A percentile compares a stretch with the other conserved stretches of the same genome.
Evolutionary conservation across 371 early-diverging fungal genomes (phyloP).

Genomic region (Mycotypha africana): DNA sequence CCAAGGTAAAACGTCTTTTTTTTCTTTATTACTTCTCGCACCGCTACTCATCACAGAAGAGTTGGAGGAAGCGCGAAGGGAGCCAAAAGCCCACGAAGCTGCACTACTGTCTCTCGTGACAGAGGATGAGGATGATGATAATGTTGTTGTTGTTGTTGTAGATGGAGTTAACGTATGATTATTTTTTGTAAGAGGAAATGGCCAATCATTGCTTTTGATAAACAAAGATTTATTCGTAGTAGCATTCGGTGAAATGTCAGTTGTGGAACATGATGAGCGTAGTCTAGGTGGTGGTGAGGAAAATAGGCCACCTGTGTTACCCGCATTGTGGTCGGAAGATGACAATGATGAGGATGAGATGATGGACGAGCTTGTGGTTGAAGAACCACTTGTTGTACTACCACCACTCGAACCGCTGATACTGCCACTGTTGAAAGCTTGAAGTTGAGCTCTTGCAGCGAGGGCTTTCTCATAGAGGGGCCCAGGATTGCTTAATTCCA

Average conservation of each 20-base stretch:
- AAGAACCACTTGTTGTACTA: conserved; percentile 9
- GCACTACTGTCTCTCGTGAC: not conserved
- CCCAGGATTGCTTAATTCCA: conserved; percentile 22
- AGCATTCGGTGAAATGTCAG: too few species aligned
- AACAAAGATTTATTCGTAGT: conserved; percentile 9
- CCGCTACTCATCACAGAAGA: too few species aligned
- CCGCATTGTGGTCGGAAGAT: not conserved
- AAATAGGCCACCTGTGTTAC: conserved; percentile 11
- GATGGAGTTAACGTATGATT: too few species aligned
- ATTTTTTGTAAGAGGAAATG: conserved; percentile 17
- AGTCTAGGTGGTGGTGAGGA: conserved; percentile 4
- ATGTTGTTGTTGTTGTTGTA: not conserved
- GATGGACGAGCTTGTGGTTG: conserved; percentile 6
- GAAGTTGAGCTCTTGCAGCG: conserved; percentile 36
- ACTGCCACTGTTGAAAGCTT: conserved; percentile 14
- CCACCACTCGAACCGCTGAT: not conserved
- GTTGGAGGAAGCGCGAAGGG: conserved; percentile 1
- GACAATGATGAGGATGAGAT: not conserved
- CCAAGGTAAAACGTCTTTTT: conserved; percentile 14
- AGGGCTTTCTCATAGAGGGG: conserved; percentile 40
- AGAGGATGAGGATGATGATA: conserved; percentile 5
- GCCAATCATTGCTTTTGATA: conserved; percentile 22
- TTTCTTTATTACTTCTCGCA: too few species aligned
- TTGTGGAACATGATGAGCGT: conserved; percentile 14
- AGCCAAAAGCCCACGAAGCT: conserved; percentile 29